Percentiles rank a stretch among this genome's conserved stretches.
Conservation (phyloP, 140 eudicot species). For the Cichorium intybus region DNA sequence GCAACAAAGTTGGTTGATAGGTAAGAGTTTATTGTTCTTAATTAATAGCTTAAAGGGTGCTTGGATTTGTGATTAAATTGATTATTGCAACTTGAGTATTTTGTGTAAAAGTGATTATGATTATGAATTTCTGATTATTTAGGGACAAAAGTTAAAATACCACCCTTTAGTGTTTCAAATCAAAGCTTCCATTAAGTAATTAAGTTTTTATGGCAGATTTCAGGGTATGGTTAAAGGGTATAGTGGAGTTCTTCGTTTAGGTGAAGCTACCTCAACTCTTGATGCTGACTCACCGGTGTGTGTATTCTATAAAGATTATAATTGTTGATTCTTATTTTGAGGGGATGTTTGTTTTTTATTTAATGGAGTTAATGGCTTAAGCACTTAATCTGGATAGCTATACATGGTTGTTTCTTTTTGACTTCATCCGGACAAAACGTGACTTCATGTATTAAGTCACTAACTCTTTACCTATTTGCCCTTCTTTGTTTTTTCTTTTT, state of each 20-base stretch:
- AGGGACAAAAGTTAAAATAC: neutral
- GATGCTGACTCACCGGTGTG: slow-evolving; percentile 96
- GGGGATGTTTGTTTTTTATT: too few relatives aligned
- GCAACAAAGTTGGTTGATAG: slow-evolving; percentile 91
- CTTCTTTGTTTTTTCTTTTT: neutral
- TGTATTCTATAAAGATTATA: slow-evolving; percentile 6
- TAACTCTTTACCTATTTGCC: neutral
- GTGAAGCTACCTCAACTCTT: slow-evolving; percentile 97
- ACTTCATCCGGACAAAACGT: neutral
- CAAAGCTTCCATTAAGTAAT: neutral
- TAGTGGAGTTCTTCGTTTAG: slow-evolving; percentile 93
- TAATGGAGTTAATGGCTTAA: neutral
- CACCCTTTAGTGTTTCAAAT: neutral
- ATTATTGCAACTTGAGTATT: neutral
- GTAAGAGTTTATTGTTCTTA: slow-evolving; percentile 32
- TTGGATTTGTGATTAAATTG: neutral
- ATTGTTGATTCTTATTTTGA: neutral
- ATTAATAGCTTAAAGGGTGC: neutral
- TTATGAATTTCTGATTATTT: too few relatives aligned
- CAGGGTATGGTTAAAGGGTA: slow-evolving; percentile 98
- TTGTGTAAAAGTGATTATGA: too few relatives aligned
- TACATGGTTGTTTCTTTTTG: too few relatives aligned
- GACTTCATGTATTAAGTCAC: neutral
- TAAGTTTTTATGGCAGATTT: slow-evolving; percentile 46
- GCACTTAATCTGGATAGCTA: too few relatives aligned